Evolutionary conservation across 306 rosid genomes (phyloP).

Genomic region (Vigna trinervia): DNA sequence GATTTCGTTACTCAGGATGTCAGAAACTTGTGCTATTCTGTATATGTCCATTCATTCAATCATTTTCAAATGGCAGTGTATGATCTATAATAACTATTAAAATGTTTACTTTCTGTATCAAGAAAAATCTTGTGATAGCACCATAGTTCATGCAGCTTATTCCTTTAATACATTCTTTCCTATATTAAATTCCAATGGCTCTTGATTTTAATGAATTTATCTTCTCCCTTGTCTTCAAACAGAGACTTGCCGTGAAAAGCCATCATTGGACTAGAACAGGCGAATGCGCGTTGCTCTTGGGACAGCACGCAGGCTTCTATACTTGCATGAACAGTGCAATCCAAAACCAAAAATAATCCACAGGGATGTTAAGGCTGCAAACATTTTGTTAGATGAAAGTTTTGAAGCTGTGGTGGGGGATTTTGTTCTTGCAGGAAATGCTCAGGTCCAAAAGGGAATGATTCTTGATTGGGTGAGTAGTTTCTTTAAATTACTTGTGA

Average conservation of each 20-base stretch:
- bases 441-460: too few relatives aligned
- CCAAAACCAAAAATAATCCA: constrained; percentile 96
- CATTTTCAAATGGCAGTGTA: constrained; percentile 20
- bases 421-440: too few relatives aligned
- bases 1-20: too few relatives aligned
- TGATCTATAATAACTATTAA: constrained; percentile 23
- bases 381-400: too few relatives aligned
- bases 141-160: constrained; percentile 4
- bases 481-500: too few relatives aligned
- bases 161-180: background rate
- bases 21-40: too few relatives aligned
- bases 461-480: too few relatives aligned
- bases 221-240: constrained; percentile 41
- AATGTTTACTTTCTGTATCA: background rate
- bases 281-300: constrained; percentile 78
- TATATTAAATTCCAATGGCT: background rate
- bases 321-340: constrained; percentile 93
- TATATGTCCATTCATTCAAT: background rate
- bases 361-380: constrained; percentile 98
- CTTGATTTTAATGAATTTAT: constrained; percentile 20
- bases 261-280: constrained; percentile 88
- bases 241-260: constrained; percentile 76
- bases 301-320: constrained; percentile 90
- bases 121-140: background rate
- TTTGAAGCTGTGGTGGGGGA: too few relatives aligned